A percentile compares a stretch with the other conserved stretches of the same genome.
Evolutionary conservation across 306 rosid species (phyloP).

Genomic region (apple (Malus domestica)): ASM211411v1 NC_041801.1:1151001-1151500

Average conservation of each 20-base stretch:
- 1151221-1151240: not conserved
- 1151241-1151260: not conserved
- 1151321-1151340: not conserved
- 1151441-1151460: slow-evolving; percentile 67
- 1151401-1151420: slow-evolving; percentile 56
- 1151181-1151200: not conserved
- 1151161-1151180: too few relatives aligned
- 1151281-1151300: too few relatives aligned
- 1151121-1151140: too few relatives aligned
- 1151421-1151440: slow-evolving; percentile 84
- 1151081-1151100: too few relatives aligned
- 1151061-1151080: too few relatives aligned
- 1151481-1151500: not conserved
- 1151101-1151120: too few relatives aligned
- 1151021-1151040: not conserved
- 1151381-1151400: slow-evolving; percentile 56
- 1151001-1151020: not conserved
- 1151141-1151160: too few relatives aligned
- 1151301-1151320: too few relatives aligned
- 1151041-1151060: too few relatives aligned
- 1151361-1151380: slow-evolving; percentile 63
- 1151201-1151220: not conserved
- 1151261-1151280: too few relatives aligned
- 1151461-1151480: slow-evolving; percentile 36
- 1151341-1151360: slow-evolving; percentile 26